These are phyloP conservation scores for Coleophoma eucalyptorum DNA, from an alignment of 2,329 filamentous ascomycete genomes.

Conservation along the genomic window DNA sequence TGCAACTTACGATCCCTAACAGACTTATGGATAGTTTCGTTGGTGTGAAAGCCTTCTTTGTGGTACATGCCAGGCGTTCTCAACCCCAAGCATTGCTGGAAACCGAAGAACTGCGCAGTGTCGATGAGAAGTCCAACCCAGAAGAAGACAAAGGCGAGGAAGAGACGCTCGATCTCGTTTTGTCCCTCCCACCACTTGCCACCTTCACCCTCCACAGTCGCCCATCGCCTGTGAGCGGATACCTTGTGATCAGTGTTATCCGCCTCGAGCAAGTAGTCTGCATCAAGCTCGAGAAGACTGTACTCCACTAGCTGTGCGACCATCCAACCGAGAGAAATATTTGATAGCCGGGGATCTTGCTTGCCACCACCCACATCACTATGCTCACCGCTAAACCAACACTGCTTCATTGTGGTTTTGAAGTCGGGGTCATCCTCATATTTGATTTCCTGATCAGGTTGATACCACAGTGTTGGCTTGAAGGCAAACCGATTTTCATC, in stretches of 20 bases:
- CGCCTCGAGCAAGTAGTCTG: not conserved
- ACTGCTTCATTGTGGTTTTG: not conserved
- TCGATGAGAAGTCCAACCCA: not conserved
- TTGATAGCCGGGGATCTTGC: not conserved
- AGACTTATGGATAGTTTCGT: not conserved
- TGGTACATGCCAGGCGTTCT: not conserved
- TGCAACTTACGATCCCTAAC: not conserved
- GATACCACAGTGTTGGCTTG: constrained; percentile 29
- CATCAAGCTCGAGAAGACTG: not conserved
- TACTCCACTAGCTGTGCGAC: not conserved
- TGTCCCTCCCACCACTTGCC: not conserved
- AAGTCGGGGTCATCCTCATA: no score
- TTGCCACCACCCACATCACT: constrained; percentile 1
- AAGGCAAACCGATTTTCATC: constrained; percentile 36
- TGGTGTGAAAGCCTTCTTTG: not conserved
- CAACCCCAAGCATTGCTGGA: not conserved
- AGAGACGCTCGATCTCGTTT: not conserved
- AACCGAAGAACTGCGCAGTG: not conserved
- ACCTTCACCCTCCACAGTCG: not conserved
- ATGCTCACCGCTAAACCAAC: constrained; percentile 2
- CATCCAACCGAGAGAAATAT: not conserved
- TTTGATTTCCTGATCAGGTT: not conserved
- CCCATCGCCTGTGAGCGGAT: not conserved
- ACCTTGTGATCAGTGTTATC: not conserved
- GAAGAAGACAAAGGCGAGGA: not conserved